A percentile compares a stretch with the other conserved stretches of the same genome.
These are phyloP conservation scores for Pichia gijzeniarum DNA, from an alignment of 805 yeast genomes.

Conservation along the genomic window DNA sequence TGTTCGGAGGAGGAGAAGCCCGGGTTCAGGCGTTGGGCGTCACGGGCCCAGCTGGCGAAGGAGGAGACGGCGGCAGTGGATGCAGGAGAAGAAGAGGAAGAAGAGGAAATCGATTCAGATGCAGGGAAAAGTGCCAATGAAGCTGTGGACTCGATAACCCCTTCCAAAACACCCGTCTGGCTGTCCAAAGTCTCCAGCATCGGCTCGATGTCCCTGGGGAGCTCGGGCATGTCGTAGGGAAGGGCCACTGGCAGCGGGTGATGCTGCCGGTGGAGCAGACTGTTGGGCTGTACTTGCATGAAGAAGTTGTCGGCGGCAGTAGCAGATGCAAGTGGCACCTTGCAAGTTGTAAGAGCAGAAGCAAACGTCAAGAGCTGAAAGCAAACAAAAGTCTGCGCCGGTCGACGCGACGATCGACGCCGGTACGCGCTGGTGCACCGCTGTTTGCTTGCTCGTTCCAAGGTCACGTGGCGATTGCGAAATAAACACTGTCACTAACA, in stretches of 20 bases:
- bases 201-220: background rate
- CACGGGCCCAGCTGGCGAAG: background rate
- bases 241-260: constrained; percentile 1
- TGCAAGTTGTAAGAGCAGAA: background rate
- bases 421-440: no score
- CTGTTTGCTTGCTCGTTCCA: no score
- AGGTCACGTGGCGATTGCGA: no score
- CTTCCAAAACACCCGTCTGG: no score
- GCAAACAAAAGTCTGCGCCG: no score
- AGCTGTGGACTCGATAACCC: no score
- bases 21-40: constrained; percentile 1
- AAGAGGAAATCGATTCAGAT: no score
- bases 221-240: background rate
- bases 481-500: no score
- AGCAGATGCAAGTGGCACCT: no score
- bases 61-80: background rate
- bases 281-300: background rate
- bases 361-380: no score
- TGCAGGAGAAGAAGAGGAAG: background rate
- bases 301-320: background rate
- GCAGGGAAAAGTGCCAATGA: no score
- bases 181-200: background rate
- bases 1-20: background rate
- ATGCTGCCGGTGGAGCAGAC: background rate
- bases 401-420: no score